Evolutionary conservation across 1,284 basidiomycete genomes (phyloP), one percentile per base, ranked within the genome.

Genomic region (Leccinum solheimii): DNA sequence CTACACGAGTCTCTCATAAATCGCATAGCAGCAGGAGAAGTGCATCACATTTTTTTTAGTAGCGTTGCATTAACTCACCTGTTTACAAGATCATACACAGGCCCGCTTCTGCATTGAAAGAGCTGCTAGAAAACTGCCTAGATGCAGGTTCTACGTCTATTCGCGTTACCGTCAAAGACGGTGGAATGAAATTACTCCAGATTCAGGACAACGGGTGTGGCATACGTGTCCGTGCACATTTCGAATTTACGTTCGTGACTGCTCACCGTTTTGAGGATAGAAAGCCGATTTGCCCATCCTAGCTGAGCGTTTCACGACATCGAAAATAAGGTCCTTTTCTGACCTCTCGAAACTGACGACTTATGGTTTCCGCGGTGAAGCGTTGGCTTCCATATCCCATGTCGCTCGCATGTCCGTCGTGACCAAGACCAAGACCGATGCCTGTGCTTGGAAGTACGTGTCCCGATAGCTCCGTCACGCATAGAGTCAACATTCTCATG

Each of bases 311-410:
- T 98, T 98, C 73, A 97, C 97, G 10, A 99, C 97, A 0, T 97
- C 95, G 3, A 99, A 99, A 73, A 80, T 99, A 10, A 83, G 87
- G 0, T 84, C 86, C 0, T 99, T 96, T 72, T 88, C 91, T 10
- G 97, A 99, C 73, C 76, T 99, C 53, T 86, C 88, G 48, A 82
- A 80, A n/a, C 83, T 99, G 54, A 83, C 85, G 3, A 99, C 97
- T 0, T 99, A 98, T 76, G 97, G 97, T 1, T 99, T 99, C 75
- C 86, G 97, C 59, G 97, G 97, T 34, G 97, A 99, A 77, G 97
- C 97, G 0, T 80, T 99, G 23, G 97, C 97, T 0, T 97, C 95
- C 43, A 95, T 99, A 63, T 97, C 95, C 32, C 95, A 97, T 77
- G 94, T 98, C 56, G 90, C 95, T 2, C 91, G 92, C 72, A 81